These are phyloP conservation scores for Boletus calvinii DNA, from an alignment of 1,284 basidiomycete species.

Conservation along the genomic window DNA sequence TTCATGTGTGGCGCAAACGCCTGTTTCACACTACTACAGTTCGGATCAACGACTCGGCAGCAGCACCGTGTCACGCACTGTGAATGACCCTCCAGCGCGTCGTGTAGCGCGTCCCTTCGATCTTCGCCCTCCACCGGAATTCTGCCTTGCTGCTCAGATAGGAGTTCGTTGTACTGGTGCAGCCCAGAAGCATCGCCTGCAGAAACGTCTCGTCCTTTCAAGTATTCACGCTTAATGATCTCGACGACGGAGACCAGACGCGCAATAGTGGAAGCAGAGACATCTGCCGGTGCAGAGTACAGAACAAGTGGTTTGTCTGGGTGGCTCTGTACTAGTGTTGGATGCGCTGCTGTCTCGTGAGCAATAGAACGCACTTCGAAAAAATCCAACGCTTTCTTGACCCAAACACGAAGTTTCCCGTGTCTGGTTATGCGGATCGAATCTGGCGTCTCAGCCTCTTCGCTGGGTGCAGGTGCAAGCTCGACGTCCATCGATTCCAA, in stretches of 20 bases:
- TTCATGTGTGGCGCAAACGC: conserved; percentile 72
- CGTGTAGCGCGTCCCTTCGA: conserved; percentile 36
- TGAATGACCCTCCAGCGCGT: conserved; percentile 47
- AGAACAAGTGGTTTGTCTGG: conserved; percentile 56
- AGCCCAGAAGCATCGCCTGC: conserved; percentile 50
- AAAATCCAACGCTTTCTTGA: conserved; percentile 60
- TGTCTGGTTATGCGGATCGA: conserved; percentile 60
- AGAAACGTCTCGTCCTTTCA: conserved; percentile 48
- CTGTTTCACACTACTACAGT: conserved; percentile 51
- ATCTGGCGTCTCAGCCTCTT: conserved; percentile 7
- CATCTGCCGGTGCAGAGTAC: conserved; percentile 58
- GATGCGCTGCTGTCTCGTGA: conserved; percentile 3
- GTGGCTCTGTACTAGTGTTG: conserved; percentile 46
- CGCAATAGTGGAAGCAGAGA: conserved; percentile 52
- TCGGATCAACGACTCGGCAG: conserved; percentile 7
- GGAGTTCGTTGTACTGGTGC: conserved; percentile 80
- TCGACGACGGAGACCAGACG: conserved; percentile 77
- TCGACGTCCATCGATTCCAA: conserved; percentile 22
- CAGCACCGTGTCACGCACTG: conserved; percentile 47
- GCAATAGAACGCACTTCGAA: conserved; percentile 48
- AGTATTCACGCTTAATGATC: conserved; percentile 80
- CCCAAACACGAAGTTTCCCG: conserved; percentile 64
- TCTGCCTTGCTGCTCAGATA: conserved; percentile 50
- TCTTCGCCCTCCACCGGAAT: conserved; percentile 33
- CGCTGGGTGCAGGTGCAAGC: conserved; percentile 1